Percentiles rank a stretch among this genome's conserved stretches.
phyloP scores from a whole-genome alignment of 2,329 filamentous ascomycete species.

The Xylaria arbuscula region DNA sequence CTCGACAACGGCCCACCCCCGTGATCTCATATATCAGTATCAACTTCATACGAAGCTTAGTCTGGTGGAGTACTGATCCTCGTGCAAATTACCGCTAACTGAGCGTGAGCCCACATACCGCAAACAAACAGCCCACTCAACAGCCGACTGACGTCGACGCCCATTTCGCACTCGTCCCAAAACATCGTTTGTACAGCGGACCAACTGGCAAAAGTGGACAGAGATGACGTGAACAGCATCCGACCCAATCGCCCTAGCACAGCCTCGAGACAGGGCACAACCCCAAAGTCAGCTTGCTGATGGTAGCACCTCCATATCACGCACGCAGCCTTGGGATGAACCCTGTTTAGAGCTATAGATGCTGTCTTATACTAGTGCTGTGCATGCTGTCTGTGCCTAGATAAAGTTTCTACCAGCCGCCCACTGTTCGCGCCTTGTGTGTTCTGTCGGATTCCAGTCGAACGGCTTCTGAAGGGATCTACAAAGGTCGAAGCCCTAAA shows the following conservation, averaged over 20 bases:
- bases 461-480: constrained; percentile 13
- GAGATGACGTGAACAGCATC: constrained; percentile 40
- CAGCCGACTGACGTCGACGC: constrained; percentile 28
- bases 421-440: constrained; percentile 10
- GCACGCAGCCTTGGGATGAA: constrained; percentile 15
- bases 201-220: constrained; percentile 28
- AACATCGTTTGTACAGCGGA: constrained; percentile 4
- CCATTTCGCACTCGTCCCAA: constrained; percentile 9
- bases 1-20: constrained; percentile 19
- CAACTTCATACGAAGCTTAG: constrained; percentile 8
- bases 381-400: neutral
- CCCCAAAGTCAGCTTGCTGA: constrained; percentile 5
- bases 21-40: constrained; percentile 24
- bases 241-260: constrained; percentile 17
- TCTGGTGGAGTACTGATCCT: constrained; percentile 23
- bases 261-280: constrained; percentile 14
- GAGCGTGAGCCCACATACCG: constrained; percentile 31
- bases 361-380: constrained; percentile 2
- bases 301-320: constrained; percentile 1
- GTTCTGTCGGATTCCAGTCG: constrained; percentile 17
- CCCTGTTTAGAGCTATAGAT: neutral
- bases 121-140: constrained; percentile 32
- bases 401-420: constrained; percentile 7
- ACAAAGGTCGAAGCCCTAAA: constrained; percentile 1
- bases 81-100: constrained; percentile 25